Conservation (phyloP, 2,329 filamentous ascomycete species). For the Hypoxylon sp. region DNA sequence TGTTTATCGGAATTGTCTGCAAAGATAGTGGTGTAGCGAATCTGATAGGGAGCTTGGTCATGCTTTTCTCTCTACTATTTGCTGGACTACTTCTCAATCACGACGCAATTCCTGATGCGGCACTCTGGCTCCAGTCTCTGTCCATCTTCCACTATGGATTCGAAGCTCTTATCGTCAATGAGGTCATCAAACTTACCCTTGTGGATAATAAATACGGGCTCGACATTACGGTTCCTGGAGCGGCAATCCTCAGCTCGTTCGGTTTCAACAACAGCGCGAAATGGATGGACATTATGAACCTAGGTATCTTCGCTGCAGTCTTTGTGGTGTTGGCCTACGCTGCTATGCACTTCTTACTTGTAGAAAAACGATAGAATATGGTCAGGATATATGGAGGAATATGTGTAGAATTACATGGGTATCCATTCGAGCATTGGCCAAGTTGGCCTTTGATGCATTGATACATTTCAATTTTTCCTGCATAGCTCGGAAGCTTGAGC, state of each 20-base stretch:
- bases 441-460: conserved; percentile 29
- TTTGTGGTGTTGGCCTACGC: conserved; percentile 91
- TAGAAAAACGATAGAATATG: conserved; percentile 83
- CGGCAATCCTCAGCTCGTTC: conserved; percentile 93
- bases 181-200: conserved; percentile 90
- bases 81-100: conserved; percentile 95
- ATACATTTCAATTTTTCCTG: conserved; percentile 34
- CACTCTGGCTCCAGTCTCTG: conserved; percentile 90
- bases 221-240: conserved; percentile 95
- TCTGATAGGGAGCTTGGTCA: conserved; percentile 92
- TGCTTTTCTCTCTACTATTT: conserved; percentile 97
- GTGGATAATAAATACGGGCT: conserved; percentile 96
- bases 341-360: conserved; percentile 93
- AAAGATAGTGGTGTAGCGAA: conserved; percentile 93
- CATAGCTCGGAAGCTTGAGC: conserved; percentile 43
- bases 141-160: conserved; percentile 99
- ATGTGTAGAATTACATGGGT: conserved; percentile 39
- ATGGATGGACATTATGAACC: conserved; percentile 85
- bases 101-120: conserved; percentile 87
- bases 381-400: conserved; percentile 18
- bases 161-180: conserved; percentile 96
- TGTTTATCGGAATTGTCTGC: conserved; percentile 97
- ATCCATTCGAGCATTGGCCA: conserved; percentile 25
- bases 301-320: conserved; percentile 84
- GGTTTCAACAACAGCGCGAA: conserved; percentile 91